Evolutionary conservation across 2,329 filamentous ascomycete species (phyloP), one percentile per base, ranked within the genome.

Genomic region (Botrytis fabae): DNA sequence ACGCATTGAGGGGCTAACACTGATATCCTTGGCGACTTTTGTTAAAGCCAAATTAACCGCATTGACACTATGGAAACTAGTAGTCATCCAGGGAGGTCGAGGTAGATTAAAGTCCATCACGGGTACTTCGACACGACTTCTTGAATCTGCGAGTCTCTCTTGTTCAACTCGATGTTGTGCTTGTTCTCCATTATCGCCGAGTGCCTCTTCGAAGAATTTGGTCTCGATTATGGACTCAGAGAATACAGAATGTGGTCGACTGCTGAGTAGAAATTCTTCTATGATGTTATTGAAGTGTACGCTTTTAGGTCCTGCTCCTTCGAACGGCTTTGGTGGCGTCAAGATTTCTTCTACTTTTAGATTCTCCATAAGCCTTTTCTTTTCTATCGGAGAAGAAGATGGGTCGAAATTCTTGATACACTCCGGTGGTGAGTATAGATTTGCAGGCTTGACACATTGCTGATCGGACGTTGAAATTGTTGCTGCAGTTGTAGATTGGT

Each of bases 401-500:
- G 72, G 35, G 8, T 51, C 12, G 14, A 44, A 64, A n/a, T 70
- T 69, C 16, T 74, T 71, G 7, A 76, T 25, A 62, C 66, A 77
- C 42, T 69, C 75, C 10, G 76, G 65, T 42, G 77, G 73, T 2
- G 74, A 72, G 54, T 76, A 78, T 48, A 98, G 84, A 77, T 97
- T 92, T 5, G 87, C 84, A 35, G 97, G 87, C 75, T 90, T 92
- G 22, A 91, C 83, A 54, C 86, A 85, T 62, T 88, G 87, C 48
- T 81, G 84, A 9, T 28, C 25, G 12, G 73, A 72, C 8, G 71
- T 54, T 7, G 68, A 71, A 4, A 72, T 72, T 12, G 63, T 60
- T 10, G 71, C 40, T 54, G 22, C 5, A 18, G 72, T 35, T 0
- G 4, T 8, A 6, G 40, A 18, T 22, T n/a, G 18, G 38, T 74